Conservation (phyloP, 805 yeast genomes). For the Candida insectorum region DNA sequence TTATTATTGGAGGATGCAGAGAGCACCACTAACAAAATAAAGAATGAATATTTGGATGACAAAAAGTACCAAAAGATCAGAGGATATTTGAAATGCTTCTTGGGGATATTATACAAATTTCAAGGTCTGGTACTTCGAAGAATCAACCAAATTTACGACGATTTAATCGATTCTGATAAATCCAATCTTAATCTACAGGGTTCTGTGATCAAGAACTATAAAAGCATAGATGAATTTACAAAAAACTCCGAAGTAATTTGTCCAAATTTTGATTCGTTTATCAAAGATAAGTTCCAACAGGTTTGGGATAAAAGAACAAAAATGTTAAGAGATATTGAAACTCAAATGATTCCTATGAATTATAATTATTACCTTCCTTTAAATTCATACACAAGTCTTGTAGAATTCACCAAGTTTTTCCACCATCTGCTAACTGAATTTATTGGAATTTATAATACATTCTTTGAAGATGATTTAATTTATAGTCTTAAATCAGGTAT, state of each 20-base stretch:
- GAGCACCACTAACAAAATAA: conserved; percentile 14
- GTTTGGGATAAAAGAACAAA: conserved; percentile 9
- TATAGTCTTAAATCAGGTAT: conserved; percentile 16
- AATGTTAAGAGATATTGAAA: conserved; percentile 1
- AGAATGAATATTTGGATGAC: conserved; percentile 5
- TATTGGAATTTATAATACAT: conserved; percentile 17
- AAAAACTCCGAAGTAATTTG: conserved; percentile 6
- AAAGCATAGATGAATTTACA: conserved; percentile 3
- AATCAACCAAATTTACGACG: conserved; percentile 24
- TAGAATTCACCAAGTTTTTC: conserved; percentile 30
- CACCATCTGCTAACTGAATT: conserved; percentile 29
- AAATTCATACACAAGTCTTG: conserved; percentile 24
- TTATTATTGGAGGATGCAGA: conserved; percentile 16
- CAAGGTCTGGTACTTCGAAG: conserved; percentile 28
- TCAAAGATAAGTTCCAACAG: conserved; percentile 7
- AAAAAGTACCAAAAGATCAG: conserved; percentile 6
- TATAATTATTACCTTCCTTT: conserved; percentile 31
- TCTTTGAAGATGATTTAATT: conserved; percentile 9
- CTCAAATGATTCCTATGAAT: conserved; percentile 3
- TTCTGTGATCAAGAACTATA: conserved; percentile 3
- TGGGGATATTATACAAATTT: conserved; percentile 24
- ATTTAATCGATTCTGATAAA: conserved; percentile 21
- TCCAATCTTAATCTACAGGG: conserved; percentile 1
- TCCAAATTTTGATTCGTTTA: conserved; percentile 9
- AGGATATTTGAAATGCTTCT: conserved; percentile 5